Evolutionary conservation across 495 filamentous ascomycete species (phyloP).

Genomic region (Pseudevernia furfuracea): DNA sequence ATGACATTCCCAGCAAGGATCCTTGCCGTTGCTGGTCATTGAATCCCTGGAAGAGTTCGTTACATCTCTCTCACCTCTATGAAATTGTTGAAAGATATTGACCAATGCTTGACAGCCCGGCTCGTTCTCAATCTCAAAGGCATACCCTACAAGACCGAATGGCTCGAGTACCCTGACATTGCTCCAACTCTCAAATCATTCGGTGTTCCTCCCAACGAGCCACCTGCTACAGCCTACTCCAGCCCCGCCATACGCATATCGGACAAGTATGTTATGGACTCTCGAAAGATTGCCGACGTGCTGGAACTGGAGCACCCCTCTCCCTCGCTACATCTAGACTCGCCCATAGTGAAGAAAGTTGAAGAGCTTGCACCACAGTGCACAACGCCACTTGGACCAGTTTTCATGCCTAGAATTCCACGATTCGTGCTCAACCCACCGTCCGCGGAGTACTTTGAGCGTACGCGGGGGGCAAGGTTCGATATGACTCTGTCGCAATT

Average conservation of each 20-base stretch:
- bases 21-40: conserved; percentile 44
- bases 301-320: conserved; percentile 48
- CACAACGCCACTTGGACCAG: not conserved
- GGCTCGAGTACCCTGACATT: conserved; percentile 59
- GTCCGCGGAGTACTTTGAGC: conserved; percentile 40
- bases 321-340: conserved; percentile 46
- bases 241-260: conserved; percentile 46
- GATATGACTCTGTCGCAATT: conserved; percentile 42
- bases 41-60: conserved; percentile 56
- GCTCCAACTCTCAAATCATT: conserved; percentile 37
- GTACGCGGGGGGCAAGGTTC: conserved; percentile 32
- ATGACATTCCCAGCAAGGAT: conserved; percentile 48
- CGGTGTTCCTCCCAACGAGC: conserved; percentile 36
- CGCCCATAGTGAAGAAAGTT: conserved; percentile 34
- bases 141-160: conserved; percentile 56
- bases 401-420: conserved; percentile 34
- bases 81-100: conserved; percentile 4
- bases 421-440: conserved; percentile 34
- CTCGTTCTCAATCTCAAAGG: conserved; percentile 54
- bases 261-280: conserved; percentile 51
- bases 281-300: conserved; percentile 40
- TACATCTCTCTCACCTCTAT: not conserved
- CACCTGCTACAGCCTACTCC: conserved; percentile 38
- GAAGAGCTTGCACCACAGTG: conserved; percentile 22
- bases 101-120: conserved; percentile 36